These are phyloP conservation scores for Mycena leptocephala DNA, from an alignment of 768 basidiomycete genomes.

Conservation along the genomic window DNA sequence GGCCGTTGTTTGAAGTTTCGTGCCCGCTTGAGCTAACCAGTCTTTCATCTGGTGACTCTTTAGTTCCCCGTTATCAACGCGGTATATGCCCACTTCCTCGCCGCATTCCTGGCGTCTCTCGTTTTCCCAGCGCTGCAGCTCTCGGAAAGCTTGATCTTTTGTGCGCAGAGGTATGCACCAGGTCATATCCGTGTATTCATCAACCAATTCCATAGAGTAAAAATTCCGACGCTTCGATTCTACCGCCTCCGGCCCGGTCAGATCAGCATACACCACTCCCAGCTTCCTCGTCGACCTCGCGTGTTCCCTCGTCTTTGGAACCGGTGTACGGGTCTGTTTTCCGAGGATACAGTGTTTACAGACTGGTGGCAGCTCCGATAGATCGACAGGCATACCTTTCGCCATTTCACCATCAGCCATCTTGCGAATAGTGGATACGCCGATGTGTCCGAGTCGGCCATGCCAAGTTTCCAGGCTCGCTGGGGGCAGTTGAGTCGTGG, in stretches of 20 bases:
- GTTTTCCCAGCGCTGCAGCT: neutral
- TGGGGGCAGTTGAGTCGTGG: neutral
- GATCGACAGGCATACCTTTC: slow-evolving; percentile 36
- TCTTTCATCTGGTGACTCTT: neutral
- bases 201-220: slow-evolving; percentile 5
- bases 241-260: slow-evolving; percentile 31
- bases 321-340: slow-evolving; percentile 33
- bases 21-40: neutral
- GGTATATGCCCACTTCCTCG: neutral
- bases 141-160: neutral
- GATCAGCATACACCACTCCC: slow-evolving; percentile 29
- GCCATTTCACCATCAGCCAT: slow-evolving; percentile 17
- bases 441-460: slow-evolving; percentile 34
- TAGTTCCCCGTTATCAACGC: slow-evolving; percentile 1
- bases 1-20: neutral
- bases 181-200: neutral
- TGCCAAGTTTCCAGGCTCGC: slow-evolving; percentile 38
- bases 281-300: slow-evolving; percentile 13
- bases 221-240: neutral
- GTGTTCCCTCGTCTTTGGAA: slow-evolving; percentile 27
- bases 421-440: slow-evolving; percentile 20
- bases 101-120: neutral
- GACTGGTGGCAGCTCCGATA: too few relatives aligned
- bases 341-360: slow-evolving; percentile 35
- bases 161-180: neutral